Conservation (phyloP, 1,139 yeast species). For the Ogataea hybrid region DNA sequence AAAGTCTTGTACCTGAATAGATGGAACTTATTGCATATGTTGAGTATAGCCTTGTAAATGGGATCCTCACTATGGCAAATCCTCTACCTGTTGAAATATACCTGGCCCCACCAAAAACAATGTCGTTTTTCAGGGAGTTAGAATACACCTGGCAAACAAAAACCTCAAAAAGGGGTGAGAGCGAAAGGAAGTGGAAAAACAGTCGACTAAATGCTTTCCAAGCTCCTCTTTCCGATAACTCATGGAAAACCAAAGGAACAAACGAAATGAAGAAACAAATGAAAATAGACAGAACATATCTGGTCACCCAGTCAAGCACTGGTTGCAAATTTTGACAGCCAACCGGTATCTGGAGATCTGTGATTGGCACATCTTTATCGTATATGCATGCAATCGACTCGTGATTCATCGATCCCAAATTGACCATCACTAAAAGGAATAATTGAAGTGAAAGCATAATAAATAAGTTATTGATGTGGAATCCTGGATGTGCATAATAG, state of each 20-base stretch:
- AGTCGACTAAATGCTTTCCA: conserved; percentile 61
- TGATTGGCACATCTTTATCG: conserved; percentile 52
- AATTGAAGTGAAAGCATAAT: conserved; percentile 73
- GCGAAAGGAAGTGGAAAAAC: conserved; percentile 60
- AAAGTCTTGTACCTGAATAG: conserved; percentile 60
- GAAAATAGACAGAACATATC: conserved; percentile 78
- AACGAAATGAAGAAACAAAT: conserved; percentile 84
- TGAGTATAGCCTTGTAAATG: conserved; percentile 59
- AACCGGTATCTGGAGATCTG: conserved; percentile 59
- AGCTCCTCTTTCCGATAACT: conserved; percentile 73
- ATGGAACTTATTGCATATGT: conserved; percentile 64
- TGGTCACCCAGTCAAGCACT: conserved; percentile 73
- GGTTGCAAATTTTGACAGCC: conserved; percentile 80
- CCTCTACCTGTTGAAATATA: conserved; percentile 87
- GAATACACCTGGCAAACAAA: conserved; percentile 86
- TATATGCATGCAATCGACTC: conserved; percentile 60
- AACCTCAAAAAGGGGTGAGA: conserved; percentile 84
- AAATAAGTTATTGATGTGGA: conserved; percentile 78
- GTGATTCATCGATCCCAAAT: conserved; percentile 62
- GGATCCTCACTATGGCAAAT: conserved; percentile 68
- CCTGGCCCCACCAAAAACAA: conserved; percentile 79
- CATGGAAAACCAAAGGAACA: conserved; percentile 77
- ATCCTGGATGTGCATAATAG: conserved; percentile 91
- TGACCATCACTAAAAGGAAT: conserved; percentile 64
- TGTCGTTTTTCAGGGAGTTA: conserved; percentile 61